A percentile compares a stretch with the other conserved stretches of the same genome.
Evolutionary conservation across 164 flowering plant genomes (phyloP).

Genomic region (Chimonanthus salicifolius): DNA sequence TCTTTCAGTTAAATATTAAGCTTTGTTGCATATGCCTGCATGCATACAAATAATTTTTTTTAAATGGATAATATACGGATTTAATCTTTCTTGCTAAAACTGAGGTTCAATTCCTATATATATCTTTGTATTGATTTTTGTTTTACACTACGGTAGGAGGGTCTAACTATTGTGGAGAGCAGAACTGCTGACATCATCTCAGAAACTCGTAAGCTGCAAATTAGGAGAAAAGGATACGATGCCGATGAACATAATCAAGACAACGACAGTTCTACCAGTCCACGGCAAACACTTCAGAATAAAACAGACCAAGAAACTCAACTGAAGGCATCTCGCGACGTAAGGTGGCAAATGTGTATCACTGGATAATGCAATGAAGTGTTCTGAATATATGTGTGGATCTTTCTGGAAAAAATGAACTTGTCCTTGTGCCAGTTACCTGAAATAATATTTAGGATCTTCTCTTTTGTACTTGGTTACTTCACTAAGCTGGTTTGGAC

Average conservation of each 20-base stretch:
- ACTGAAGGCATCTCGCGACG: conserved; percentile 99
- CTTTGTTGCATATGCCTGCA: too few species aligned
- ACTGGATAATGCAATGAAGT: not conserved
- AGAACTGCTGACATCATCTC: conserved; percentile 78
- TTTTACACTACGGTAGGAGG: conserved; percentile 46
- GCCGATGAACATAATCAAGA: conserved; percentile 28
- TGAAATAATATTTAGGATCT: not conserved
- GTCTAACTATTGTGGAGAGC: conserved; percentile 61
- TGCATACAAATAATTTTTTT: too few species aligned
- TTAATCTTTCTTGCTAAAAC: too few species aligned
- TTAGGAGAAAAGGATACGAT: conserved; percentile 48
- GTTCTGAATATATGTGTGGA: not conserved
- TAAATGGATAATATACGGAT: too few species aligned
- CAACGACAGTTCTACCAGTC: conserved; percentile 16
- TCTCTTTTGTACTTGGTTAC: not conserved
- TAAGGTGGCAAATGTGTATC: conserved; percentile 78
- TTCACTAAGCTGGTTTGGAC: not conserved
- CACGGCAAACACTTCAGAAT: conserved; percentile 32
- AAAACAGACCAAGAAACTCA: conserved; percentile 68
- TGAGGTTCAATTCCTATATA: not conserved
- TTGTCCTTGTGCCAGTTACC: not conserved
- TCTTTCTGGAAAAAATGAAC: not conserved
- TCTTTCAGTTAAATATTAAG: too few species aligned
- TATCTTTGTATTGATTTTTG: not conserved
- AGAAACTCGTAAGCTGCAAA: conserved; percentile 76